phyloP scores from a whole-genome alignment of 2,329 filamentous ascomycete species.

The Atkinsonella hypoxylon region DNA sequence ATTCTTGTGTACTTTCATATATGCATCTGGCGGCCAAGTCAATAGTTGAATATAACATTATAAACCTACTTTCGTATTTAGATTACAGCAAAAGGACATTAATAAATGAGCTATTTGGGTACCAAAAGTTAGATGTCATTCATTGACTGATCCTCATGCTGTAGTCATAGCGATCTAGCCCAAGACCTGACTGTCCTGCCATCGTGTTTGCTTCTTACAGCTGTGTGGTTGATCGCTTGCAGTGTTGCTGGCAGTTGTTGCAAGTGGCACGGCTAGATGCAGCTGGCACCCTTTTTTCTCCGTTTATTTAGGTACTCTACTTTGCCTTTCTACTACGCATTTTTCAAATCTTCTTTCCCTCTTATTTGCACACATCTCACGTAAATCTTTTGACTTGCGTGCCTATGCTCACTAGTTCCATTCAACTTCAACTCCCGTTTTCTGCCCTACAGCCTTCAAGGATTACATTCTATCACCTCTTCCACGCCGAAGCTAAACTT shows the following conservation, averaged over 20 bases:
- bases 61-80: neutral
- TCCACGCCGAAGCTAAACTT: neutral
- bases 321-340: neutral
- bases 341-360: neutral
- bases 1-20: neutral
- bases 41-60: neutral
- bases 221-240: neutral
- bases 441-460: too few relatives aligned
- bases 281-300: neutral
- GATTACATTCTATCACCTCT: too few relatives aligned
- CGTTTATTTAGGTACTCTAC: neutral
- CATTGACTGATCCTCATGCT: too few relatives aligned
- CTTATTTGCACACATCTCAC: neutral
- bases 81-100: too few relatives aligned
- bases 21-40: neutral
- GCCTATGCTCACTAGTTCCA: too few relatives aligned
- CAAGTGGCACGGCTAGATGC: neutral
- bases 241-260: neutral
- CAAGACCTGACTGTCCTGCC: neutral
- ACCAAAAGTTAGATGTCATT: too few relatives aligned
- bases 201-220: neutral
- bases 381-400: too few relatives aligned
- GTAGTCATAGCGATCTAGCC: too few relatives aligned
- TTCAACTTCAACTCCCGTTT: too few relatives aligned
- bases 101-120: too few relatives aligned